Conservation (phyloP, 306 rosid genomes). For the Castanea mollissima region DNA sequence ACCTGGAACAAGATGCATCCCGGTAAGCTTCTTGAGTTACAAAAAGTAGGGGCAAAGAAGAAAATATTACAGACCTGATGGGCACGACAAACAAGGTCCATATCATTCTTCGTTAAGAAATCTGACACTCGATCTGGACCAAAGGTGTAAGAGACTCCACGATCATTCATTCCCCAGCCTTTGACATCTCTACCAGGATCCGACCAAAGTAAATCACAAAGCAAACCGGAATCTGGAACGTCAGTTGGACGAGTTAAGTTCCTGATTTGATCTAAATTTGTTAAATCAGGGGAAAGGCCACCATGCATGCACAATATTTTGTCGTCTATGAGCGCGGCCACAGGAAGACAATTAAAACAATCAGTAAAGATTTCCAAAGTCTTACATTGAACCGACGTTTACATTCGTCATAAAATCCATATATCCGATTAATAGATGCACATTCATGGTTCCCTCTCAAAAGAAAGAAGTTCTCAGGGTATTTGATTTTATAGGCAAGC, state of each 20-base stretch:
- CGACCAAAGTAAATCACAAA: slow-evolving; percentile 45
- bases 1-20: slow-evolving; percentile 28
- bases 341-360: slow-evolving; percentile 43
- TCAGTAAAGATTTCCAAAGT: slow-evolving; percentile 39
- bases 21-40: background rate
- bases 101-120: slow-evolving; percentile 37
- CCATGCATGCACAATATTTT: slow-evolving; percentile 48
- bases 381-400: slow-evolving; percentile 44
- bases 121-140: slow-evolving; percentile 36
- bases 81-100: slow-evolving; percentile 46
- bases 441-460: slow-evolving; percentile 47
- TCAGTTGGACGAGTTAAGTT: slow-evolving; percentile 36
- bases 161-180: slow-evolving; percentile 49
- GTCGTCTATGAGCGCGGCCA: slow-evolving; percentile 42
- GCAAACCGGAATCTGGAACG: slow-evolving; percentile 40
- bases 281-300: slow-evolving; percentile 40
- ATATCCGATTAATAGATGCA: slow-evolving; percentile 40
- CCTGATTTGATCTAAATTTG: slow-evolving; percentile 37
- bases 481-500: slow-evolving; percentile 41
- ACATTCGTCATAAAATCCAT: slow-evolving; percentile 44
- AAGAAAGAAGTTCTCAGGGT: slow-evolving; percentile 42
- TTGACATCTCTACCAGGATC: slow-evolving; percentile 39
- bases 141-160: slow-evolving; percentile 44
- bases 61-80: slow-evolving; percentile 25
- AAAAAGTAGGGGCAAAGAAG: background rate